Evolutionary conservation across 495 filamentous ascomycete genomes (phyloP), one percentile per base, ranked within the genome.

Genomic region (Penicillium paxilli): DNA sequence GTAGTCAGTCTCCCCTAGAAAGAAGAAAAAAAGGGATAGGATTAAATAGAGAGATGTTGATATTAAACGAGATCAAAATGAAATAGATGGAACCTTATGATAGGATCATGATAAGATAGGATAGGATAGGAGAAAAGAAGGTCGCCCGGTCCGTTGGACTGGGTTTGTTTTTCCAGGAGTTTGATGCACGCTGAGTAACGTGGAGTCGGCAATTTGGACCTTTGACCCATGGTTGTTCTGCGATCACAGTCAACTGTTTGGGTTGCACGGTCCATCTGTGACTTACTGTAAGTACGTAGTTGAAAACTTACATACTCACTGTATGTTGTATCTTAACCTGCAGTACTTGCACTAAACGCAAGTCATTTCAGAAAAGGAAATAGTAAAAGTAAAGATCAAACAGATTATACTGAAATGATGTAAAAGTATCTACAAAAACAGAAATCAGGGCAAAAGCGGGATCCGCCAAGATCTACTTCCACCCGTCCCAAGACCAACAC

Each of bases 61-160:
- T 1, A 9, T 12, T 21, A 25, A 23, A n/a, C n/a, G 19, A 46
- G 23, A 42, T 42, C n/a, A 32, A 32, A 16, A 42, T 42, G 38
- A 20, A 10, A 42, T n/a, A n/a, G n/a, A n/a, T n/a, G n/a, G n/a
- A n/a, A n/a, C n/a, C n/a, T n/a, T n/a, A 32, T 32, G 30, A 14
- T 12, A 32, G n/a, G 5, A 3, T 12, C 7, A 32, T 32, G 11
- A 14, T 12, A 32, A 30, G 26, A n/a, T n/a, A n/a, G n/a, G n/a
- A n/a, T 30, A 30, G 35, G 35, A 38, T 28, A 38, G n/a, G 17
- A 19, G 11, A 49, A 55, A 52, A 50, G 42, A 62, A 59, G 30
- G 44, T 20, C 26, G 41, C 52, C 60, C 55, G 58, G 49, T 59
- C 64, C 64, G 52, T 44, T 57, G 64, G 64, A 45, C 61, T 62